These are phyloP conservation scores for Knoxdaviesia proteae DNA, from an alignment of 2,329 filamentous ascomycete genomes.

Conservation along the genomic window DNA sequence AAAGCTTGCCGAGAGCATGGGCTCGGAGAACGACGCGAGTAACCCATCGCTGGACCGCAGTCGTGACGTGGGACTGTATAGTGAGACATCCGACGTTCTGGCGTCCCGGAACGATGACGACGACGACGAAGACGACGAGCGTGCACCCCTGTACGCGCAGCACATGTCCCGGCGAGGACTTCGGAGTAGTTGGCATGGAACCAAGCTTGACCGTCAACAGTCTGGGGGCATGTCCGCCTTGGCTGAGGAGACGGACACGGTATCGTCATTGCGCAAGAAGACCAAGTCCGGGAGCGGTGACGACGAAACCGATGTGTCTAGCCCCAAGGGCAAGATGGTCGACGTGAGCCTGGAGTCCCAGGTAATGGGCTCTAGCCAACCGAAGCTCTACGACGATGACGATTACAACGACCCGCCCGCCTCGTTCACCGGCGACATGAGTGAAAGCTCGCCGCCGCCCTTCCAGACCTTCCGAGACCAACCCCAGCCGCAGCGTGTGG, in stretches of 20 bases:
- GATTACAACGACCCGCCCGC: slow-evolving; percentile 33
- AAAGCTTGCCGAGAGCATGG: slow-evolving; percentile 66
- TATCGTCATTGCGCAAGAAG: slow-evolving; percentile 13
- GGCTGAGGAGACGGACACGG: slow-evolving; percentile 22
- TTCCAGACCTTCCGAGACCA: slow-evolving; percentile 37
- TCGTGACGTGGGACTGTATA: neutral
- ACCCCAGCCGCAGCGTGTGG: slow-evolving; percentile 17
- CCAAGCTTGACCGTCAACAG: neutral
- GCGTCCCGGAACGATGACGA: slow-evolving; percentile 14
- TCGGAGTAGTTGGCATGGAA: slow-evolving; percentile 41
- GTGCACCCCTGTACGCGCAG: slow-evolving; percentile 1
- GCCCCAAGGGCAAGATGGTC: slow-evolving; percentile 48
- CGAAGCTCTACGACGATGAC: too few species aligned
- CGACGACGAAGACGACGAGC: slow-evolving; percentile 7
- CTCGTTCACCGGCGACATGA: slow-evolving; percentile 33
- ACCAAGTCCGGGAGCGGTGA: slow-evolving; percentile 11
- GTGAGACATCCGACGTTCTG: too few species aligned
- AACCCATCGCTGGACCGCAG: slow-evolving; percentile 32
- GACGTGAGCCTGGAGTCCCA: slow-evolving; percentile 66
- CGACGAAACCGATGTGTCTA: slow-evolving; percentile 4
- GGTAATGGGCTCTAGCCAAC: slow-evolving; percentile 16
- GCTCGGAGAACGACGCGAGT: slow-evolving; percentile 54
- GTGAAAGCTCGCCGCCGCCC: slow-evolving; percentile 33
- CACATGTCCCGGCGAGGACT: slow-evolving; percentile 24
- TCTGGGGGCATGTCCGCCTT: slow-evolving; percentile 6